A percentile compares a stretch with the other conserved stretches of the same genome.
phyloP scores from a whole-genome alignment of 805 yeast genomes.

The Candida ortonii region DNA sequence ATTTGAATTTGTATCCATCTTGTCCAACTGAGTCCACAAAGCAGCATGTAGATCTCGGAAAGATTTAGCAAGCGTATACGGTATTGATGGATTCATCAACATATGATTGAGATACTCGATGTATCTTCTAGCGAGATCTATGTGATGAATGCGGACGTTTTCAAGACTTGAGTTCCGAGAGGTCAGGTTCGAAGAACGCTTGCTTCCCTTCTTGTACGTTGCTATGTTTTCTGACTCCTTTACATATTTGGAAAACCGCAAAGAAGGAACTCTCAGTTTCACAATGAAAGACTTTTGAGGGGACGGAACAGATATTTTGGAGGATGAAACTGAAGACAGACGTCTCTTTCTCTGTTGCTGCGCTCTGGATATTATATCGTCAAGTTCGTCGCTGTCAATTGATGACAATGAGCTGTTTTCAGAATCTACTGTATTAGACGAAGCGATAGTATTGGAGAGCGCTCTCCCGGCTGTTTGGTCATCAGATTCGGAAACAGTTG shows the following conservation, averaged over 20 bases:
- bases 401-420: conserved; percentile 12
- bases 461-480: too few species aligned
- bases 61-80: conserved; percentile 7
- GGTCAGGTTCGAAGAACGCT: conserved; percentile 1
- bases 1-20: conserved; percentile 15
- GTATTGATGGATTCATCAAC: conserved; percentile 13
- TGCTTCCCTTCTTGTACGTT: too few species aligned
- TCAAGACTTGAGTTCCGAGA: background rate
- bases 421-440: too few species aligned
- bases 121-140: conserved; percentile 8
- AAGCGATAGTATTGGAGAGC: too few species aligned
- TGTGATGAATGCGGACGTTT: conserved; percentile 2
- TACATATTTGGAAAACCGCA: background rate
- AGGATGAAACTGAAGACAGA: background rate
- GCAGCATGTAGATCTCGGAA: conserved; percentile 9
- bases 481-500: too few species aligned
- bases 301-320: background rate
- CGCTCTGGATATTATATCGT: conserved; percentile 16
- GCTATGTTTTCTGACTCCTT: conserved; percentile 1
- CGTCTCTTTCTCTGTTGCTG: conserved; percentile 10
- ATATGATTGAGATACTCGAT: conserved; percentile 7
- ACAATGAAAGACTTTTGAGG: conserved; percentile 6
- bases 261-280: conserved; percentile 11
- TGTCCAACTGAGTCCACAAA: conserved; percentile 11
- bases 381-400: conserved; percentile 14